Evolutionary conservation across 2,329 filamentous ascomycete genomes (phyloP), one percentile per base, ranked within the genome.

Genomic region (Aspergillus clavatus): DNA sequence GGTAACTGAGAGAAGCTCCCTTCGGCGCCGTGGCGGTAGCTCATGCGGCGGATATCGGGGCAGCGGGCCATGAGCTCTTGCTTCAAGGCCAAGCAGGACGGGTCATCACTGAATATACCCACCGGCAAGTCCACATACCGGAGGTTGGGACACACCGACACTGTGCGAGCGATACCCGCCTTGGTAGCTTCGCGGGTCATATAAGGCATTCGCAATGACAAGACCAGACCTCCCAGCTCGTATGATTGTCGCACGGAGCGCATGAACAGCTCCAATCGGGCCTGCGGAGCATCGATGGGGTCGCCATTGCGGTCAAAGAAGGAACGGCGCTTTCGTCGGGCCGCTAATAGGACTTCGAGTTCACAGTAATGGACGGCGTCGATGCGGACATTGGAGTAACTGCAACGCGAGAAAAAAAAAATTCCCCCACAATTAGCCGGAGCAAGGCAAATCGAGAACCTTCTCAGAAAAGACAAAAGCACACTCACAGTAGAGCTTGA

Each of bases 281-380:
- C 79, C 51, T 83, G 80, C 4, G 90, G 83, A 3, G 87, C 82
- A 67, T 96, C 89, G 58, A 90, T 83, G 7, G 87, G 84, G 48
- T 89, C 82, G 50, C 83, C 86, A 65, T 90, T 89, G 61, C 84
- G 79, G 63, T 87, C 78, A 64, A 88, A 84, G 59, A 83, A 81
- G 27, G 83, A 84, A 47, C 79, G 80, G 51, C 83, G 83, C 65
- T 87, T 89, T 51, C 90, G 85, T 65, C 80, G 83, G 57, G 91
- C 87, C 42, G 87, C 81, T 27, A 95, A 80, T 56, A 86, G 75
- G 47, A 87, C 84, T 68, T 97, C 91, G 58, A 87, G 84, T 53
- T 86, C 82, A 73, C 91, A 97, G 71, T 95, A 96, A 70, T 97
- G 91, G 24, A 96, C 90, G 14, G 87, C 81, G 65, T 97, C 91